phyloP scores from a whole-genome alignment of 768 basidiomycete species.

The Termitomyces sp. region DNA sequence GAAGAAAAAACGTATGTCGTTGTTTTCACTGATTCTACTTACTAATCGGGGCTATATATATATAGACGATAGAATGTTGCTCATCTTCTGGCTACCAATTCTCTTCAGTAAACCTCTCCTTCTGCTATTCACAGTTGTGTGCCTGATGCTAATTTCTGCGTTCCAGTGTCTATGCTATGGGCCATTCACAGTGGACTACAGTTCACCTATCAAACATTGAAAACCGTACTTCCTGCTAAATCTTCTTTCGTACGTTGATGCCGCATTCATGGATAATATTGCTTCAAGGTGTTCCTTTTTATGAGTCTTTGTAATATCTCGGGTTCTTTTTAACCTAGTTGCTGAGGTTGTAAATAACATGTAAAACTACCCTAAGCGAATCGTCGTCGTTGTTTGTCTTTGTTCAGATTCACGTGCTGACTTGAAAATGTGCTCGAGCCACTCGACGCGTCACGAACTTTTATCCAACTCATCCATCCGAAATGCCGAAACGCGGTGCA shows the following conservation, averaged over 20 bases:
- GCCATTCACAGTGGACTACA: constrained; percentile 50
- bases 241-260: constrained; percentile 29
- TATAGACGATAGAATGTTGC: constrained; percentile 78
- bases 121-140: background rate
- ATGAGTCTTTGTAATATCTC: background rate
- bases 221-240: constrained; percentile 41
- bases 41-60: constrained; percentile 10
- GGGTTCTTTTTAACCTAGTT: background rate
- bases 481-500: constrained; percentile 58
- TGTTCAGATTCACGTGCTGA: constrained; percentile 9
- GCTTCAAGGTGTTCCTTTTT: background rate
- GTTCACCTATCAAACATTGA: constrained; percentile 44
- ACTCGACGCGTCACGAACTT: constrained; percentile 5
- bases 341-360: constrained; percentile 10
- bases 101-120: constrained; percentile 54
- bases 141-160: background rate
- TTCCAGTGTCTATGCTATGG: constrained; percentile 56
- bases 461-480: background rate
- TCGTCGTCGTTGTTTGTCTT: background rate
- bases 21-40: background rate
- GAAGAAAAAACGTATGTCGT: constrained; percentile 63
- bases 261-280: constrained; percentile 14
- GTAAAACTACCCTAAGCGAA: constrained; percentile 5
- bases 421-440: background rate
- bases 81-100: constrained; percentile 84